phyloP scores from a whole-genome alignment of 129 eudicot species.

The Chrysanthemum makinoi region DNA sequence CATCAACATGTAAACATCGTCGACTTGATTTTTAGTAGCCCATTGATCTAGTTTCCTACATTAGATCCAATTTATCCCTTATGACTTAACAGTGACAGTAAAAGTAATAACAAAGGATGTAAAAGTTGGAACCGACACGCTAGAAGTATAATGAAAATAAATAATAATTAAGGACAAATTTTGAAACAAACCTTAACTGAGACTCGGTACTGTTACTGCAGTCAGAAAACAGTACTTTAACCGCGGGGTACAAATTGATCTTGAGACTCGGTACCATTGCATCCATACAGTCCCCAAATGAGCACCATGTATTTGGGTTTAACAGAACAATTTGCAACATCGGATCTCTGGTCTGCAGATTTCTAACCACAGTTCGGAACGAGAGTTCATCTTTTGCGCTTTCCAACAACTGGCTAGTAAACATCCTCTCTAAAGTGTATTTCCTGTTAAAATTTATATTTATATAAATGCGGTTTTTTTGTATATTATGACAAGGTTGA shows the following conservation, averaged over 20 bases:
- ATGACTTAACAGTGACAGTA: constrained; percentile 12
- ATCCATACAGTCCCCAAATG: constrained; percentile 57
- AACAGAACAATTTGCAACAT: constrained; percentile 67
- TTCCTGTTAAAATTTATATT: constrained; percentile 37
- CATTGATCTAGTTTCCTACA: constrained; percentile 55
- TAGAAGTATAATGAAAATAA: neutral
- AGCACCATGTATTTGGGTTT: constrained; percentile 88
- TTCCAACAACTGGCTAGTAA: constrained; percentile 70
- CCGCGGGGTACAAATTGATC: constrained; percentile 49
- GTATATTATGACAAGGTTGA: neutral
- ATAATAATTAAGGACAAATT: neutral
- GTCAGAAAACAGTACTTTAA: constrained; percentile 72
- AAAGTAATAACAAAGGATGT: constrained; percentile 2
- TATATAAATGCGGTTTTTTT: neutral
- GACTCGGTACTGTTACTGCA: constrained; percentile 37
- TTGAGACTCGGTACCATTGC: constrained; percentile 36
- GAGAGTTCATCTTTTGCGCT: constrained; percentile 93
- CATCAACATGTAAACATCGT: constrained; percentile 74
- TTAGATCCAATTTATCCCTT: neutral
- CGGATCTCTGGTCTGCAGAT: constrained; percentile 59
- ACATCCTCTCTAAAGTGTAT: constrained; percentile 85
- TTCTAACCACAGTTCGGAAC: constrained; percentile 71
- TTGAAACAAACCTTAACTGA: constrained; percentile 50
- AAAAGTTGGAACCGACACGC: neutral
- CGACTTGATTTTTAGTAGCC: constrained; percentile 72